Conservation (phyloP, 2,329 filamentous ascomycete species). For the Chalara sp. region DNA sequence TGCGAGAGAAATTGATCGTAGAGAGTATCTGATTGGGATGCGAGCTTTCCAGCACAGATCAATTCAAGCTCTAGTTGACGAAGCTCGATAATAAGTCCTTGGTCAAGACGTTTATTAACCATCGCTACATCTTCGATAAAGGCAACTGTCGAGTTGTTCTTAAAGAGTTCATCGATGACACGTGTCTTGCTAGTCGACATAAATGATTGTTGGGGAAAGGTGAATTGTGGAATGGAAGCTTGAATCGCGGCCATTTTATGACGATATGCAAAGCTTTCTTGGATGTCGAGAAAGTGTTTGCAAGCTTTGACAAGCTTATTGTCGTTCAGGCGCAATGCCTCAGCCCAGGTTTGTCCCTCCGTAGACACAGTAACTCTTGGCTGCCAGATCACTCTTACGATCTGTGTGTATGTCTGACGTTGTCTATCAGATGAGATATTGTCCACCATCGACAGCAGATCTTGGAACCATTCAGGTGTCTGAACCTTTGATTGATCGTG, state of each 20-base stretch:
- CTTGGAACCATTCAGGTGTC: conserved; percentile 16
- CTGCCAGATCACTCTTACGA: conserved; percentile 18
- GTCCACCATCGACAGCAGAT: conserved; percentile 14
- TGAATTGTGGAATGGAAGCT: background rate
- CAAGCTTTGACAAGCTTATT: background rate
- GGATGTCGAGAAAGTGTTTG: background rate
- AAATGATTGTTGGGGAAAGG: conserved; percentile 12
- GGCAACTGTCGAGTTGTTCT: conserved; percentile 12
- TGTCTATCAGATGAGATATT: conserved; percentile 14
- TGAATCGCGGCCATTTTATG: background rate
- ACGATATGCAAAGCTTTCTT: background rate
- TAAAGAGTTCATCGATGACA: conserved; percentile 18
- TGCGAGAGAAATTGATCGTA: conserved; percentile 13
- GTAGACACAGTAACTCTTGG: conserved; percentile 5
- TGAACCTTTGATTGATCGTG: conserved; percentile 14
- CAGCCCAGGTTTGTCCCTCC: background rate
- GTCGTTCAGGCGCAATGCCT: background rate
- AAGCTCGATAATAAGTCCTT: conserved; percentile 12
- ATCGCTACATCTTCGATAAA: conserved; percentile 16
- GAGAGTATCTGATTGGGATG: conserved; percentile 13
- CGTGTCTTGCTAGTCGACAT: conserved; percentile 10
- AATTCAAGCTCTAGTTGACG: conserved; percentile 18
- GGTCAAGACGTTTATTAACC: conserved; percentile 12
- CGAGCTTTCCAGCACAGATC: conserved; percentile 18
- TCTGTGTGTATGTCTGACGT: conserved; percentile 12